A percentile compares a stretch with the other conserved stretches of the same genome.
Conservation (phyloP, 2,329 filamentous ascomycete species). For the Thelonectria discophora region DNA sequence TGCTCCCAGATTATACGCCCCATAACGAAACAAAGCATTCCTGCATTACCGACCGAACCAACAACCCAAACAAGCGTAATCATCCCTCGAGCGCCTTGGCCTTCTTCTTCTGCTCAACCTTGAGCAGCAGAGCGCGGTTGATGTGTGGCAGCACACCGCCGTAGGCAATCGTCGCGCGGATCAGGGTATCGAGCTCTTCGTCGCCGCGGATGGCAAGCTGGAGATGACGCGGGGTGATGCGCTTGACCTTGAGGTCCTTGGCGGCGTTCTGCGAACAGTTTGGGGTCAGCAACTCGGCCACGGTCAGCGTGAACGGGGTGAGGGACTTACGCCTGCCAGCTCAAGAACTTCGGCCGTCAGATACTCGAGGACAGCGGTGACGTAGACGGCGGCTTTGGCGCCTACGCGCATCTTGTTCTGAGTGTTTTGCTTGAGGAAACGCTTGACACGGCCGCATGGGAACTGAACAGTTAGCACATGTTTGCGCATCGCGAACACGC, state of each 20-base stretch:
- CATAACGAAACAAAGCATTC: conserved; percentile 41
- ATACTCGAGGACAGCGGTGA: conserved; percentile 98
- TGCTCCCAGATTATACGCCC: conserved; percentile 35
- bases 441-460: conserved; percentile 99
- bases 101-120: conserved; percentile 98
- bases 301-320: conserved; percentile 11
- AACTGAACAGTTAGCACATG: conserved; percentile 69
- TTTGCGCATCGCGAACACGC: conserved; percentile 18
- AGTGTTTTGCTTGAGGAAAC: conserved; percentile 98
- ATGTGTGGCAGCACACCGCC: conserved; percentile 99
- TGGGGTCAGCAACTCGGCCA: conserved; percentile 26
- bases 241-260: conserved; percentile 99
- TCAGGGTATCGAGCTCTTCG: conserved; percentile 96
- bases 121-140: conserved; percentile 94
- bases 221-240: conserved; percentile 96
- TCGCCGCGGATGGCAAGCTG: conserved; percentile 98
- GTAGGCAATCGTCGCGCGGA: conserved; percentile 96
- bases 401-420: conserved; percentile 99
- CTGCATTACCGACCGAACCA: conserved; percentile 43
- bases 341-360: conserved; percentile 98
- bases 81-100: conserved; percentile 61
- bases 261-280: conserved; percentile 78
- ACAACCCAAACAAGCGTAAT: conserved; percentile 35
- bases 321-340: conserved; percentile 81
- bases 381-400: conserved; percentile 97